Base-by-base conservation (phyloP, 768 basidiomycete species). In the Tylopilus plumbeoviolaceoides region DNA sequence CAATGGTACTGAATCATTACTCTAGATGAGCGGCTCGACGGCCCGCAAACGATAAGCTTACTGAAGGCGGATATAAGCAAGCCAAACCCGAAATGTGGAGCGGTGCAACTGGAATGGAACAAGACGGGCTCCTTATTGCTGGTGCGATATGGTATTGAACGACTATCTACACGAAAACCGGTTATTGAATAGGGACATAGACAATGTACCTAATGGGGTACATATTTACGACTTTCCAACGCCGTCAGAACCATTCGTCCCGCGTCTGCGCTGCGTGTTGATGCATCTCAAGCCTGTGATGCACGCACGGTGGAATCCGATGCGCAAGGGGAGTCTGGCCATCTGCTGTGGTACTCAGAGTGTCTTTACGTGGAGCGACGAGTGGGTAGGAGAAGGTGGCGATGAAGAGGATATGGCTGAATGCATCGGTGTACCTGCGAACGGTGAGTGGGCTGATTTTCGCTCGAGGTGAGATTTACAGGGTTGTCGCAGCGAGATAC, bases 351-450 rank as follows among this genome's bases (percentile, higher is more conserved):
- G 84, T 11, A 78, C 70, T 45, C 78, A 79, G 50, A 82, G 85
- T 49, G 64, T 90, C 21, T 89, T 87, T 66, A 81, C 77, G 8
- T 93, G 90, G 90, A 89, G 85, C 57, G 88, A 90, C 56, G 89
- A 91, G 61, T 90, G 87, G 87, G 70, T 82, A 15, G 77, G 75
- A 27, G 82, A 82, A 42, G 74, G 69, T 6, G 79, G 76, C 5
- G 78, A 79, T 41, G 84, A 82, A 62, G 71, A 73, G 56, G 91
- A 92, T 62, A 86, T 92, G 71, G 91, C 91, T 3, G 94, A 95
- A 68, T 95, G 91, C 60, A 81, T 95, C 31, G 90, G 90, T 7
- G 82, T 97, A 5, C 94, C 94, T 31, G 80, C 87, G n/a, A 82
- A 89, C 89, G 71, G 90, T 80, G 27, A 50, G 56, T 53, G 36